Percentiles rank a stretch among this genome's conserved stretches.
phyloP scores from a whole-genome alignment of 257 asterid species.

The Nicotiana sylvestris region DNA sequence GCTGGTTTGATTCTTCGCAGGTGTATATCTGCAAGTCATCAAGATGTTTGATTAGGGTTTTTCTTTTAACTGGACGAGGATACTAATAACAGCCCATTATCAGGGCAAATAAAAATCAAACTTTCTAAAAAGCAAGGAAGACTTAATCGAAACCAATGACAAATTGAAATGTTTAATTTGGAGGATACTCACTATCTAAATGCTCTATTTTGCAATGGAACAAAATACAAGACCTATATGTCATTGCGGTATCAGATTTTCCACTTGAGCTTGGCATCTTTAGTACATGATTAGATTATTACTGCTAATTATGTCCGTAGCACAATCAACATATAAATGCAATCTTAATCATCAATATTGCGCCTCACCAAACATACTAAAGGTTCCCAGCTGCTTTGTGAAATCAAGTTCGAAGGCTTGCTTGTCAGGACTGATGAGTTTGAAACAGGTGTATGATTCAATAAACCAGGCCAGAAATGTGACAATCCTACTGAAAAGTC shows the following conservation, averaged over 20 bases:
- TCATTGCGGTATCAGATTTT: neutral
- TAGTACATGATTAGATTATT: neutral
- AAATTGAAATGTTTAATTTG: neutral
- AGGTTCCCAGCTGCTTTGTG: neutral
- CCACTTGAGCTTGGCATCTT: neutral
- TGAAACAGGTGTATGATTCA: neutral
- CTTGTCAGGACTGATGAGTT: neutral
- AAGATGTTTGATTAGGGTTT: neutral
- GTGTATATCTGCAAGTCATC: slow-evolving; percentile 52
- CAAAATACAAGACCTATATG: neutral
- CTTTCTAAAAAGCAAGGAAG: neutral
- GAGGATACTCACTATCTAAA: neutral
- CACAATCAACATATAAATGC: neutral
- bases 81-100: neutral
- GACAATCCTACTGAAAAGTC: neutral
- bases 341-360: neutral
- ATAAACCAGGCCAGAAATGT: neutral
- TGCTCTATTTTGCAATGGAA: neutral
- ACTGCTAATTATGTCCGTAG: neutral
- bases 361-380: neutral
- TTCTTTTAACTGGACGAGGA: neutral
- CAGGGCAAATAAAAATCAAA: neutral
- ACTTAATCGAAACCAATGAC: neutral
- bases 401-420: neutral
- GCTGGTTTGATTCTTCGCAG: slow-evolving; percentile 78